Percentiles rank a stretch among this genome's conserved stretches.
These are phyloP conservation scores for Taphrina communis DNA, from an alignment of 1,139 yeast genomes.

Conservation along the genomic window DNA sequence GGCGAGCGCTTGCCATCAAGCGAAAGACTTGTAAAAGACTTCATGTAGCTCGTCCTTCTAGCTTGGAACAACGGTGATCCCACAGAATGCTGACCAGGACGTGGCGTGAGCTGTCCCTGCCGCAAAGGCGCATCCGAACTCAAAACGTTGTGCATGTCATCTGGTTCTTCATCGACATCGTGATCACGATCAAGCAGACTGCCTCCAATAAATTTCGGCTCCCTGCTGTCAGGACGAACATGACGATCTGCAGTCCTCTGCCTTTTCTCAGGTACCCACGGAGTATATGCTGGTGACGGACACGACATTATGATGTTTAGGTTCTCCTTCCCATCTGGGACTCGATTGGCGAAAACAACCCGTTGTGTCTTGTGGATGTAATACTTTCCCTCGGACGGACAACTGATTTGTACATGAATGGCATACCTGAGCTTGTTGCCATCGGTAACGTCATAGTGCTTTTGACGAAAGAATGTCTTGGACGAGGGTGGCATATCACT, in stretches of 20 bases:
- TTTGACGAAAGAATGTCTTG: constrained; percentile 52
- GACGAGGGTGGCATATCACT: constrained; percentile 50
- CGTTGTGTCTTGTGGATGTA: constrained; percentile 54
- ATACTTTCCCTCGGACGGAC: constrained; percentile 50
- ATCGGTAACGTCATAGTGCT: constrained; percentile 47
- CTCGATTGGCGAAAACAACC: constrained; percentile 53
- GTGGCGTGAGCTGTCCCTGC: constrained; percentile 2
- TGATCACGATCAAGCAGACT: constrained; percentile 34
- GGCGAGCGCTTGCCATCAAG: not conserved
- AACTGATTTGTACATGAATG: constrained; percentile 51
- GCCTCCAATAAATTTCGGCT: constrained; percentile 36
- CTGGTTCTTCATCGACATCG: constrained; percentile 5
- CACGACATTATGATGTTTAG: constrained; percentile 24
- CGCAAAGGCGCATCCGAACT: not conserved
- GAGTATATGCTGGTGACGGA: constrained; percentile 32
- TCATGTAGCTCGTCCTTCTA: constrained; percentile 15
- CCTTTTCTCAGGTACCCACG: constrained; percentile 39
- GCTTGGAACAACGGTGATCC: constrained; percentile 19
- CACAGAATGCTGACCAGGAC: not conserved
- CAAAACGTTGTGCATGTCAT: not conserved
- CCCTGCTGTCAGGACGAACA: constrained; percentile 31
- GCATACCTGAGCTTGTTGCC: constrained; percentile 49
- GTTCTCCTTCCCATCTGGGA: constrained; percentile 43
- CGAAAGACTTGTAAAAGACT: constrained; percentile 11
- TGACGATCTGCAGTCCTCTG: constrained; percentile 18